These are phyloP conservation scores for Cryphonectria radicalis DNA, from an alignment of 2,329 filamentous ascomycete genomes.

Conservation along the genomic window DNA sequence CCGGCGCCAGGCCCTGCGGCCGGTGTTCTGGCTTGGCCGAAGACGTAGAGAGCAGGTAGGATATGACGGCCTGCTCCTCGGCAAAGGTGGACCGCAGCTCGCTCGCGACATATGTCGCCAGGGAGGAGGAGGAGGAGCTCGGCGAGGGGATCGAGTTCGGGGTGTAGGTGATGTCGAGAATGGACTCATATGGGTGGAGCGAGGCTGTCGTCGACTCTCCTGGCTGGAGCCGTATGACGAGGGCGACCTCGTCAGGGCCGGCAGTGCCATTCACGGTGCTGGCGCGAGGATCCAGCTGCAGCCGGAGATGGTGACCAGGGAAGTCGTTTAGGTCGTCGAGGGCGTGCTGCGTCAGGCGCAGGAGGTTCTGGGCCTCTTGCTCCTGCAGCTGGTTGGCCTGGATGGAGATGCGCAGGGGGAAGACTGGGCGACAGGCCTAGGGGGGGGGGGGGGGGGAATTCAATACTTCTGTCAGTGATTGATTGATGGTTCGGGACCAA, in stretches of 20 bases:
- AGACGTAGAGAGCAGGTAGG: slow-evolving; percentile 69
- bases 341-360: slow-evolving; percentile 81
- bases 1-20: slow-evolving; percentile 52
- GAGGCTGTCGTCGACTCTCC: slow-evolving; percentile 64
- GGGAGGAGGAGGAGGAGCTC: slow-evolving; percentile 70
- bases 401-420: slow-evolving; percentile 82
- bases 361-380: slow-evolving; percentile 71
- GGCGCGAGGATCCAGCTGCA: slow-evolving; percentile 61
- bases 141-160: slow-evolving; percentile 68
- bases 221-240: slow-evolving; percentile 73
- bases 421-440: slow-evolving; percentile 84
- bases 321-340: slow-evolving; percentile 89
- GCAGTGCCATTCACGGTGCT: slow-evolving; percentile 39
- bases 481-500: neutral
- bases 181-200: slow-evolving; percentile 70
- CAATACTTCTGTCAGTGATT: neutral
- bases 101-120: slow-evolving; percentile 78
- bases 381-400: slow-evolving; percentile 68
- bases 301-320: slow-evolving; percentile 78
- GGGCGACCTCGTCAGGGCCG: slow-evolving; percentile 58
- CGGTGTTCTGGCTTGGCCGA: slow-evolving; percentile 47
- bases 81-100: slow-evolving; percentile 79
- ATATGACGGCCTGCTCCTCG: slow-evolving; percentile 87
- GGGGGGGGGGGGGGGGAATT: slow-evolving; percentile 20
- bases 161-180: slow-evolving; percentile 78